These are phyloP conservation scores for Sporothrix phasma DNA, from an alignment of 2,329 filamentous ascomycete genomes.

Conservation along the genomic window DNA sequence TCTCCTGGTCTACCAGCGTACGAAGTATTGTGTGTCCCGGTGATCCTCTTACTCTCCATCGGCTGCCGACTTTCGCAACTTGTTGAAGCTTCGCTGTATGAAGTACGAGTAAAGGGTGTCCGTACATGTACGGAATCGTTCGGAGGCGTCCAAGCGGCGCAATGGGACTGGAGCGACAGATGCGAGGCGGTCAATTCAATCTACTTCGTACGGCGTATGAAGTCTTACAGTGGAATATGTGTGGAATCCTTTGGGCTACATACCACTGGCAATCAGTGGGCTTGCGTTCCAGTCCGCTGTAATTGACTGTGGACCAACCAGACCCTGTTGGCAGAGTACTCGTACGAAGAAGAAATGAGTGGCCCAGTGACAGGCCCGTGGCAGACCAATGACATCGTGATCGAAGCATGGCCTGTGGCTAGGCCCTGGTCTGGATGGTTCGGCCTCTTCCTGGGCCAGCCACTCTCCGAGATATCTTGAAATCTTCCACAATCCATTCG, in stretches of 20 bases:
- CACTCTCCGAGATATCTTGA: no score
- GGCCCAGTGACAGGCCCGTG: neutral
- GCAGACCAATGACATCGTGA: no score
- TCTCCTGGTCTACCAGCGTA: neutral
- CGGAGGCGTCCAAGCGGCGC: no score
- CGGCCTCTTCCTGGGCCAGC: conserved; percentile 1
- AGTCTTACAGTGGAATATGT: no score
- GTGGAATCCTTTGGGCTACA: no score
- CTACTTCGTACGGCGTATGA: no score
- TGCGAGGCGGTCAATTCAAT: neutral
- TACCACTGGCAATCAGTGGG: no score
- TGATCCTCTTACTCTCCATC: neutral
- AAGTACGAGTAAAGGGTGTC: no score
- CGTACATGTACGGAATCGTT: neutral
- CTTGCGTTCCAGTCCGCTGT: neutral
- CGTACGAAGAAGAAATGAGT: neutral
- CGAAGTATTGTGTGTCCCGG: conserved; percentile 2
- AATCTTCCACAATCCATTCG: no score
- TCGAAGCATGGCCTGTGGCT: no score
- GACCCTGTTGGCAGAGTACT: neutral
- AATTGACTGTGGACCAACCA: neutral
- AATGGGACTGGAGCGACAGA: neutral
- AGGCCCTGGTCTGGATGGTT: neutral
- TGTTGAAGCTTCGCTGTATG: neutral
- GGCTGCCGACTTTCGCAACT: neutral